Conservation (phyloP, 257 asterid genomes). For the Solanum stenotomum region DNA sequence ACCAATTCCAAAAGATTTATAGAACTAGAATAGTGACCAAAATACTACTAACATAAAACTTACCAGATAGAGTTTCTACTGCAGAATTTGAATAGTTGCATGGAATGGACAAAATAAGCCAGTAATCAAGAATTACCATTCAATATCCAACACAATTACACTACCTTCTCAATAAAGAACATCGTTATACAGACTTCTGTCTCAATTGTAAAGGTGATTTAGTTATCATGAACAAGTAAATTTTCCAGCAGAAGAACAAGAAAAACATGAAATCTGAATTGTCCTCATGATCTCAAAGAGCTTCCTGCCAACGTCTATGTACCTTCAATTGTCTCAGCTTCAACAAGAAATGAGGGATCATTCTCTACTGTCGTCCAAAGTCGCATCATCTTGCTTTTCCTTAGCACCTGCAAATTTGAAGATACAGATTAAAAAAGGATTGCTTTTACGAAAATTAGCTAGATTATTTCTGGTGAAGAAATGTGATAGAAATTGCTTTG, state of each 20-base stretch:
- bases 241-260: not conserved
- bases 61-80: not conserved
- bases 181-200: not conserved
- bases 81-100: not conserved
- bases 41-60: not conserved
- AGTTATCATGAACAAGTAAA: not conserved
- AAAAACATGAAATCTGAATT: not conserved
- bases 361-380: not conserved
- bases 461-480: not conserved
- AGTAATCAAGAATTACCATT: not conserved
- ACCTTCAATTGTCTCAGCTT: conserved; percentile 1
- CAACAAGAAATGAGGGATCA: not conserved
- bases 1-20: not conserved
- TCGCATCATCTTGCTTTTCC: not conserved
- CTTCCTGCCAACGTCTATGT: not conserved
- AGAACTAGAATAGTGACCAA: not conserved
- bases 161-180: not conserved
- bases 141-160: not conserved
- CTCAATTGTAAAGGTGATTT: not conserved
- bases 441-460: not conserved
- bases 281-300: not conserved
- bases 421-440: not conserved
- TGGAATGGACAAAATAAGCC: not conserved
- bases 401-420: conserved; percentile 1
- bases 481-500: not conserved